Evolutionary conservation across 2,329 filamentous ascomycete species (phyloP), one percentile per base, ranked within the genome.

Genomic region (Aspergillus fischeri): DNA sequence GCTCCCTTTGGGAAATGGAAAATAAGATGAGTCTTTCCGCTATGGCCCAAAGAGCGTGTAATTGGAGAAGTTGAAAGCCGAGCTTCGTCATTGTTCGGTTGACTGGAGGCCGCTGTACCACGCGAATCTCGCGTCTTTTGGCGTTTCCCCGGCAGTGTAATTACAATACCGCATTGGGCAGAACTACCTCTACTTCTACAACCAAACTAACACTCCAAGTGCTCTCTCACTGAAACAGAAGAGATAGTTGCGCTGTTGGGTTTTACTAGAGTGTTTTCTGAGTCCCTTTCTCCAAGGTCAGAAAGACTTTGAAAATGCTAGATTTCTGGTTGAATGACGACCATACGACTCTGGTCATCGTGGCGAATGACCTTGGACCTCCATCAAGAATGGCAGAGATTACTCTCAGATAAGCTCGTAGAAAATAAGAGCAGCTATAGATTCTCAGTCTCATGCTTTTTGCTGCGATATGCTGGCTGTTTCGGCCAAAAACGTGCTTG

Each of bases 91-190:
- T 42, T 54, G 25, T 51, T 21, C 28, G 14, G 28, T 41, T 55
- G 25, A 47, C 20, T 24, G 7, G 21, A 47, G 5, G 28, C 28
- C 28, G 28, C 10, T 29, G 28, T 11, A 29, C 44, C 9, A 64
- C 61, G 61, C 63, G 62, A 62, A 62, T 60, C 59, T 63, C 63
- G 65, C 62, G 63, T 65, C 60, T 63, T 65, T 66, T 66, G 64
- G 64, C 63, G 65, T 67, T 62, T 24, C 44, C 49, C 53, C 42
- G 27, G 17, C 11, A 11, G 42, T 38, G 55, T 60, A 59, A 63
- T 63, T 60, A 64, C 56, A 63, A 52, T 64, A 58, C 62, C 63
- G 63, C 62, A 63, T 66, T 65, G 51, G 64, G 59, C 44, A 47
- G 44, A 47, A 47, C 41, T 8, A 21, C 3, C 10, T 17, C 32